Evolutionary conservation across 2,329 filamentous ascomycete genomes (phyloP).

Genomic region (Anthostomella pinea): DNA sequence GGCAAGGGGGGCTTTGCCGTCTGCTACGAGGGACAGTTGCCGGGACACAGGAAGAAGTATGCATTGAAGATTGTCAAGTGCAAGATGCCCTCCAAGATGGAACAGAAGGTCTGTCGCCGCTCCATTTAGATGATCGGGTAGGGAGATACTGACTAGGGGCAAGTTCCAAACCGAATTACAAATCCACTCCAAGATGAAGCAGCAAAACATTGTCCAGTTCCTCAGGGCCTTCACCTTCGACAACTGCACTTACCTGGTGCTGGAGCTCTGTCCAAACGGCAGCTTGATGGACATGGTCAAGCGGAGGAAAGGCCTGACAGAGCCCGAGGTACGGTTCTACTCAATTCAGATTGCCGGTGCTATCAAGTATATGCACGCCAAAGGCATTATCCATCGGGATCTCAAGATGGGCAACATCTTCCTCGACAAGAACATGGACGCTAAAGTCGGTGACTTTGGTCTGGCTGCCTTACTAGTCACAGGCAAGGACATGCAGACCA

Average conservation of each 20-base stretch:
- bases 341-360: slow-evolving; percentile 93
- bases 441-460: slow-evolving; percentile 97
- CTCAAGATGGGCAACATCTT: slow-evolving; percentile 99
- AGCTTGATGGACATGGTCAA: slow-evolving; percentile 98
- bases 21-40: slow-evolving; percentile 69
- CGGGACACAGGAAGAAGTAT: slow-evolving; percentile 64
- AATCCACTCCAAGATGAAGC: slow-evolving; percentile 96
- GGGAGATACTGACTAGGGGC: too few relatives aligned
- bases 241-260: slow-evolving; percentile 85
- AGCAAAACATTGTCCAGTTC: slow-evolving; percentile 95
- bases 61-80: slow-evolving; percentile 83
- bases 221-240: slow-evolving; percentile 89
- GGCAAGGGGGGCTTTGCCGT: slow-evolving; percentile 83
- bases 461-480: slow-evolving; percentile 88
- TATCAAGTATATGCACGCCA: slow-evolving; percentile 95
- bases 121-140: too few relatives aligned
- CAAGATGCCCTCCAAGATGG: slow-evolving; percentile 78
- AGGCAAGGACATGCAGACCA: slow-evolving; percentile 81
- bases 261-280: slow-evolving; percentile 92
- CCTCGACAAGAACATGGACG: slow-evolving; percentile 89
- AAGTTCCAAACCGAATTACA: slow-evolving; percentile 82
- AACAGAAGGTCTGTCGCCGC: slow-evolving; percentile 64
- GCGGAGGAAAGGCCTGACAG: slow-evolving; percentile 82
- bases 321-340: slow-evolving; percentile 92
- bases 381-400: slow-evolving; percentile 94